phyloP scores from a whole-genome alignment of 2,329 filamentous ascomycete species.

The Geosmithia morbida region DNA sequence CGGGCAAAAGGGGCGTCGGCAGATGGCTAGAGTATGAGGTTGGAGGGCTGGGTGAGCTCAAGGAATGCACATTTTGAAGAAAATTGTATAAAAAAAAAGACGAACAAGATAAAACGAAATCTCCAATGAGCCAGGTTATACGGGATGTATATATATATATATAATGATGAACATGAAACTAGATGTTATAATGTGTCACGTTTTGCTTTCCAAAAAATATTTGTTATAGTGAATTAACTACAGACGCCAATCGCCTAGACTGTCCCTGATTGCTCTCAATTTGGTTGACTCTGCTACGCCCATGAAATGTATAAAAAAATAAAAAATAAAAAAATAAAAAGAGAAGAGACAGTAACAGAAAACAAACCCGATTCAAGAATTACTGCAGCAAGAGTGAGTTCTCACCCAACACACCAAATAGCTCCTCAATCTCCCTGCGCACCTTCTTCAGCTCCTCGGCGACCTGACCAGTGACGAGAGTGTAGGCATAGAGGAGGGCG shows the following conservation, averaged over 20 bases:
- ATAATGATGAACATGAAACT: slow-evolving; percentile 1
- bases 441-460: slow-evolving; percentile 49
- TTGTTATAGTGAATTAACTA: not conserved
- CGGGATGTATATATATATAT: too few relatives aligned
- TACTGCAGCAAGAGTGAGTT: slow-evolving; percentile 43
- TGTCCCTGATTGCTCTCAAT: not conserved
- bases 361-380: slow-evolving; percentile 1
- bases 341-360: not conserved
- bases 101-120: not conserved
- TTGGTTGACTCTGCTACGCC: too few relatives aligned
- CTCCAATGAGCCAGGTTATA: too few relatives aligned
- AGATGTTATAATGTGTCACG: not conserved
- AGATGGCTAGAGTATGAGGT: slow-evolving; percentile 84
- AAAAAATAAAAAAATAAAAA: not conserved
- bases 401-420: slow-evolving; percentile 50
- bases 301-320: too few relatives aligned
- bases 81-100: not conserved
- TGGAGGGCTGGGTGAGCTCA: slow-evolving; percentile 44
- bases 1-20: slow-evolving; percentile 52
- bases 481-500: slow-evolving; percentile 85
- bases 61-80: slow-evolving; percentile 51
- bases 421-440: slow-evolving; percentile 42
- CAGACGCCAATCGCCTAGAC: not conserved
- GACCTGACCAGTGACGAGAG: slow-evolving; percentile 51
- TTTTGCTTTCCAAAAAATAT: not conserved